Evolutionary conservation across 1,284 basidiomycete genomes (phyloP).

Genomic region (Cutaneotrichosporon daszewskae): DNA sequence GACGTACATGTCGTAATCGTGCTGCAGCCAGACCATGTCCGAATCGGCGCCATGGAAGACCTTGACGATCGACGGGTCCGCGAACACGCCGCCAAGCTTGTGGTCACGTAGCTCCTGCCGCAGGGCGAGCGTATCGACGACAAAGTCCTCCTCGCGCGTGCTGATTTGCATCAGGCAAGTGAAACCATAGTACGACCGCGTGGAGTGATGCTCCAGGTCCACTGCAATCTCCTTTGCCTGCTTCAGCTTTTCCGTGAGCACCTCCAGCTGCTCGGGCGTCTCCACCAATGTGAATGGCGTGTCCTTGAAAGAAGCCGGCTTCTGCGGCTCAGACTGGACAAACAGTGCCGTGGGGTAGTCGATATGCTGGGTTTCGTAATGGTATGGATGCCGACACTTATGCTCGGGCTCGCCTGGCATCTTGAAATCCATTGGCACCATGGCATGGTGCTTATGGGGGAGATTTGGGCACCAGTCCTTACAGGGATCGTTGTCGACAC

Average conservation of each 20-base stretch:
- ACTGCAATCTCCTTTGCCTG: conserved; percentile 76
- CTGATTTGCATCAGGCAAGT: conserved; percentile 92
- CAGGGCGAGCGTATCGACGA: conserved; percentile 76
- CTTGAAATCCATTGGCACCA: conserved; percentile 62
- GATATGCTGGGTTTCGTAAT: conserved; percentile 69
- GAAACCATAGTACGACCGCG: conserved; percentile 77
- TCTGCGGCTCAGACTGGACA: conserved; percentile 52
- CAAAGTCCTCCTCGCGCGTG: conserved; percentile 75
- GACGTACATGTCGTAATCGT: conserved; percentile 88
- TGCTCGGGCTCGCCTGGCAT: neutral
- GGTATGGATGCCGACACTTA: conserved; percentile 62
- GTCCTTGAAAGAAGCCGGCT: conserved; percentile 56
- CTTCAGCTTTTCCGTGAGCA: conserved; percentile 64
- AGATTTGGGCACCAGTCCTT: conserved; percentile 62
- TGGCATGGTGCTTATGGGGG: conserved; percentile 63
- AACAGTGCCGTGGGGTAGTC: conserved; percentile 67
- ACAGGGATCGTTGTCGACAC: conserved; percentile 56
- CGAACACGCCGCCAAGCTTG: conserved; percentile 60
- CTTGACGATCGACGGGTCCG: conserved; percentile 79
- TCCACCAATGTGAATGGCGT: conserved; percentile 72
- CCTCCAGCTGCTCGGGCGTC: conserved; percentile 55
- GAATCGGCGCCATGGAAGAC: conserved; percentile 91
- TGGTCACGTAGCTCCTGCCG: conserved; percentile 62
- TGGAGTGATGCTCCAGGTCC: conserved; percentile 89
- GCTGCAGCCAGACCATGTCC: conserved; percentile 93